These are phyloP conservation scores for Thielaviopsis populi DNA, from an alignment of 2,329 filamentous ascomycete genomes.

Conservation along the genomic window DNA sequence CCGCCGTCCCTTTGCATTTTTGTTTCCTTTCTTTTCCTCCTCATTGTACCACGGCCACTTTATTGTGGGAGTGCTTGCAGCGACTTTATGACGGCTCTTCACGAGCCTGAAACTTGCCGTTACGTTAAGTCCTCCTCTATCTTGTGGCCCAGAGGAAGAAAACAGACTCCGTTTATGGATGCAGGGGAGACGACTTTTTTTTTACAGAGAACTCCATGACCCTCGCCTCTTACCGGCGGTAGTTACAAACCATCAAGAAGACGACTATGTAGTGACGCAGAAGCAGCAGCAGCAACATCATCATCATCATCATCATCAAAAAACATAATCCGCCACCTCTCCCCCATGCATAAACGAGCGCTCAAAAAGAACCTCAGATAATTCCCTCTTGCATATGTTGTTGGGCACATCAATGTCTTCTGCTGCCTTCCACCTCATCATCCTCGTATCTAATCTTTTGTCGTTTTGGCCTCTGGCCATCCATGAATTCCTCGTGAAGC, in stretches of 20 bases:
- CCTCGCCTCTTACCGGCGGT: slow-evolving; percentile 59
- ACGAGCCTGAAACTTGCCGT: slow-evolving; percentile 21
- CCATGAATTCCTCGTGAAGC: not conserved
- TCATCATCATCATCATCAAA: no score
- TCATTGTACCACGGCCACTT: slow-evolving; percentile 52
- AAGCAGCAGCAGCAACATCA: not conserved
- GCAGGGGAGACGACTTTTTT: slow-evolving; percentile 43
- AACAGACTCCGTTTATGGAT: slow-evolving; percentile 53
- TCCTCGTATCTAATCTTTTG: slow-evolving; percentile 20
- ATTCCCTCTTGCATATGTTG: no score
- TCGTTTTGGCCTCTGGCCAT: not conserved
- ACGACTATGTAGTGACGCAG: not conserved
- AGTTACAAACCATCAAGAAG: slow-evolving; percentile 36
- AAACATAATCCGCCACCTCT: no score
- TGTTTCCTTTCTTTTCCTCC: slow-evolving; percentile 30
- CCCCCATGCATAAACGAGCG: not conserved
- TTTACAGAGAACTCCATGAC: slow-evolving; percentile 35
- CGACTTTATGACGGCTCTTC: slow-evolving; percentile 22
- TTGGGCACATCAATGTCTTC: no score
- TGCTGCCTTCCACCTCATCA: no score
- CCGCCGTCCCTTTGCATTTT: slow-evolving; percentile 18
- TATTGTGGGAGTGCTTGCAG: slow-evolving; percentile 57
- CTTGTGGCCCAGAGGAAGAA: slow-evolving; percentile 48
- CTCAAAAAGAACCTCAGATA: not conserved
- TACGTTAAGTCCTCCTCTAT: slow-evolving; percentile 56